Conservation (phyloP, 148 eudicot species). For the Rhododendron vialii region DNA sequence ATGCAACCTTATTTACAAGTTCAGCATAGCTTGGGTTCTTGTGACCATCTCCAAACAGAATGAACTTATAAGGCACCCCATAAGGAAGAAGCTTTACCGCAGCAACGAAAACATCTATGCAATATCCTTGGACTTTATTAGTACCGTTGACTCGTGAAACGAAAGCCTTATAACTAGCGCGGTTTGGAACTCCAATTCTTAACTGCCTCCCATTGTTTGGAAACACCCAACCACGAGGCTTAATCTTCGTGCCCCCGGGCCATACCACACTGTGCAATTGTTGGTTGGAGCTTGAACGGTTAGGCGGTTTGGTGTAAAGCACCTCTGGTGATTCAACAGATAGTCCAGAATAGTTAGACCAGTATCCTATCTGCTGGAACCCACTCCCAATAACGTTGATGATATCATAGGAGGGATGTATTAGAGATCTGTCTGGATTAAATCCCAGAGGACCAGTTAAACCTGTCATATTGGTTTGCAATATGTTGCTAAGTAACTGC, state of each 20-base stretch:
- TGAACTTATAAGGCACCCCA: slow-evolving; percentile 25
- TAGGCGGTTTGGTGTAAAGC: slow-evolving; percentile 16
- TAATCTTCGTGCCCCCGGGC: slow-evolving; percentile 27
- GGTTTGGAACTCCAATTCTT: slow-evolving; percentile 29
- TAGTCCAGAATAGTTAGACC: slow-evolving; percentile 41
- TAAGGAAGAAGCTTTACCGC: slow-evolving; percentile 28
- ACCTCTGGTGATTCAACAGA: slow-evolving; percentile 32
- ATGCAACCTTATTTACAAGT: slow-evolving; percentile 22
- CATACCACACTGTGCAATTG: slow-evolving; percentile 20
- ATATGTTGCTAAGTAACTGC: slow-evolving; percentile 20
- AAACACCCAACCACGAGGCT: slow-evolving; percentile 48
- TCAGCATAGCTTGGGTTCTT: slow-evolving; percentile 30
- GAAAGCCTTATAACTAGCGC: slow-evolving; percentile 22
- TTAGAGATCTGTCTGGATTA: slow-evolving; percentile 11
- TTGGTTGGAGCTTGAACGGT: slow-evolving; percentile 25
- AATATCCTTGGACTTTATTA: slow-evolving; percentile 21
- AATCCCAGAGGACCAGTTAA: slow-evolving; percentile 30
- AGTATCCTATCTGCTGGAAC: slow-evolving; percentile 24
- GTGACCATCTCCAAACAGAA: slow-evolving; percentile 30
- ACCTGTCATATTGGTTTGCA: slow-evolving; percentile 33
- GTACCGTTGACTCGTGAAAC: slow-evolving; percentile 17
- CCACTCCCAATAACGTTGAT: slow-evolving; percentile 21
- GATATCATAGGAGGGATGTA: slow-evolving; percentile 25
- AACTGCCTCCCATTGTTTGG: slow-evolving; percentile 27
- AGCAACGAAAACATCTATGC: slow-evolving; percentile 33